These are phyloP conservation scores for Aspergillus pseudoglaucus DNA, from an alignment of 2,329 filamentous ascomycete genomes.

Conservation along the genomic window DNA sequence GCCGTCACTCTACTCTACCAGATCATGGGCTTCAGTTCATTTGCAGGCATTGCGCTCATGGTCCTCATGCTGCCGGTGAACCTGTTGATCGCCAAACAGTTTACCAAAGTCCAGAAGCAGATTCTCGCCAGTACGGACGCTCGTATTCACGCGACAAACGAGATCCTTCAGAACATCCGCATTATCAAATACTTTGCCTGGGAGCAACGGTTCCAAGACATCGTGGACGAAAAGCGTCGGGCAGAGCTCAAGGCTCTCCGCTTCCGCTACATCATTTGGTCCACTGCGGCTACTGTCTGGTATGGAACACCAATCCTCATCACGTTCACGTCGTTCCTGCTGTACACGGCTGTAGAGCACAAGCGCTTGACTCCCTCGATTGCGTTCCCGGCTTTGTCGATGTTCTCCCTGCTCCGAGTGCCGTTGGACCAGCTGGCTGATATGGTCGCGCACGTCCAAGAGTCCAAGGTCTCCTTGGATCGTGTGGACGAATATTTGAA, in stretches of 20 bases:
- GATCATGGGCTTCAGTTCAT: conserved; percentile 86
- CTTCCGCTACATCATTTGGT: conserved; percentile 83
- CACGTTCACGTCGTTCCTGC: conserved; percentile 90
- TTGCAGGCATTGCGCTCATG: conserved; percentile 91
- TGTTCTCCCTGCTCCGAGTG: conserved; percentile 89
- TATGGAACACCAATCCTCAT: conserved; percentile 92
- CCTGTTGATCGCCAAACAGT: conserved; percentile 77
- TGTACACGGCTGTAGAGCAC: conserved; percentile 84
- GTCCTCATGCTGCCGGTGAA: conserved; percentile 81
- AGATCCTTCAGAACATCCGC: conserved; percentile 92
- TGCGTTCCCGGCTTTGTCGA: conserved; percentile 90
- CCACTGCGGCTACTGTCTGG: conserved; percentile 86
- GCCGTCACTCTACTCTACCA: conserved; percentile 77
- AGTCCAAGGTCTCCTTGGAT: conserved; percentile 93
- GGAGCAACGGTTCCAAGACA: conserved; percentile 82
- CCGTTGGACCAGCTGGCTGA: conserved; percentile 94
- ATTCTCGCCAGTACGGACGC: conserved; percentile 93
- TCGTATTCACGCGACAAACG: conserved; percentile 92
- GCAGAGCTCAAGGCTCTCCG: conserved; percentile 72
- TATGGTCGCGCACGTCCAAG: conserved; percentile 97
- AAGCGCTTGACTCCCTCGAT: conserved; percentile 87
- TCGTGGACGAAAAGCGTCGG: conserved; percentile 82
- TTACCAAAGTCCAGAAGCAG: conserved; percentile 77
- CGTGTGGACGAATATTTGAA: conserved; percentile 90
- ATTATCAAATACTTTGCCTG: conserved; percentile 99